phyloP scores from a whole-genome alignment of 2,329 filamentous ascomycete species.

The Alternaria sp. region DNA sequence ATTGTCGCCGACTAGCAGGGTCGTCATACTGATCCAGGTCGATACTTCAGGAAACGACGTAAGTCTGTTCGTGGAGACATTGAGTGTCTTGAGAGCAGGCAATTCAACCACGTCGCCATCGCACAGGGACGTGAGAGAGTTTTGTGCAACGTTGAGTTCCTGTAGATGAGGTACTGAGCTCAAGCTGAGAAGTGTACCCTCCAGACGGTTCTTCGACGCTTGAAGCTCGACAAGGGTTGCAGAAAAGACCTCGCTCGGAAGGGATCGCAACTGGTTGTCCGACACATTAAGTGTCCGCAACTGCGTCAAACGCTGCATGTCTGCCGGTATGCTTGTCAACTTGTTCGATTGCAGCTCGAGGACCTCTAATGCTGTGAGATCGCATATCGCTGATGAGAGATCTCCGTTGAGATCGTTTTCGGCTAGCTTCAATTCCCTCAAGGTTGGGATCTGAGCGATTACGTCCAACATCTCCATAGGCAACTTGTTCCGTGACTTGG shows the following conservation, averaged over 20 bases:
- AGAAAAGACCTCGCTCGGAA: slow-evolving; percentile 74
- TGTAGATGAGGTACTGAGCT: slow-evolving; percentile 69
- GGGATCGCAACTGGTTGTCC: slow-evolving; percentile 74
- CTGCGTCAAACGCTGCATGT: slow-evolving; percentile 69
- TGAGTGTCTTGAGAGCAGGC: slow-evolving; percentile 75
- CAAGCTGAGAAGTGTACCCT: slow-evolving; percentile 71
- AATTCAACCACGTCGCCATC: slow-evolving; percentile 62
- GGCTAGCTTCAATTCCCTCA: slow-evolving; percentile 82
- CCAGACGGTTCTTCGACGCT: slow-evolving; percentile 78
- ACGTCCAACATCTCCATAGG: slow-evolving; percentile 73
- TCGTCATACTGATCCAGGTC: slow-evolving; percentile 75
- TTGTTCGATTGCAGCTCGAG: slow-evolving; percentile 84
- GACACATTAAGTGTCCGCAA: slow-evolving; percentile 80
- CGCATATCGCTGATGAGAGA: slow-evolving; percentile 67
- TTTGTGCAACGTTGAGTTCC: slow-evolving; percentile 77
- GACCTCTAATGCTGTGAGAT: slow-evolving; percentile 73
- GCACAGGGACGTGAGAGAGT: slow-evolving; percentile 67
- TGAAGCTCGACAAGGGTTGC: slow-evolving; percentile 74
- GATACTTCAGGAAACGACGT: slow-evolving; percentile 73
- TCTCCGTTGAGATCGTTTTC: slow-evolving; percentile 38
- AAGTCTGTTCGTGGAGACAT: slow-evolving; percentile 82
- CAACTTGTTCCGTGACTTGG: slow-evolving; percentile 79
- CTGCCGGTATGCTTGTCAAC: slow-evolving; percentile 72
- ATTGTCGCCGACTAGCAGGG: slow-evolving; percentile 82
- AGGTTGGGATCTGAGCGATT: slow-evolving; percentile 72